A percentile compares a stretch with the other conserved stretches of the same genome.
Conservation (phyloP, 2,329 filamentous ascomycete genomes). For the Claviceps citrina region DNA sequence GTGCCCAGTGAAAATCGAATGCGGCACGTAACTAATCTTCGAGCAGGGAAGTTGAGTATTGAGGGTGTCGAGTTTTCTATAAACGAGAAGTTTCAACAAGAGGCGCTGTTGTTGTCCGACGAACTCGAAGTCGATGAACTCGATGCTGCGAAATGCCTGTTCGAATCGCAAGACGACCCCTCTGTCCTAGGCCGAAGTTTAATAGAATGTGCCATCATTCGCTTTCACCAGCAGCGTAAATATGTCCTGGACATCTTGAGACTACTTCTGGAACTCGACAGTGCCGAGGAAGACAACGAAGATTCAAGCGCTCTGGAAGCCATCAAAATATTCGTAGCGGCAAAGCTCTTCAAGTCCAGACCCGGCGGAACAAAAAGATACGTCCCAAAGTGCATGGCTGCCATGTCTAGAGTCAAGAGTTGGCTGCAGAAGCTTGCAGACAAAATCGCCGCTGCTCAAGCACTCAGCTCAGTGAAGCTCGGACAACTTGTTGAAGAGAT, state of each 20-base stretch:
- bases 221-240: slow-evolving; percentile 74
- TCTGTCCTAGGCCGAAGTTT: slow-evolving; percentile 55
- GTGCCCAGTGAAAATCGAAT: slow-evolving; percentile 1
- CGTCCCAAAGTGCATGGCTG: slow-evolving; percentile 57
- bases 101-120: slow-evolving; percentile 67
- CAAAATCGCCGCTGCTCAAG: slow-evolving; percentile 56
- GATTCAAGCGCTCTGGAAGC: slow-evolving; percentile 17
- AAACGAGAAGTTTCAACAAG: slow-evolving; percentile 78
- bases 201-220: slow-evolving; percentile 66
- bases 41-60: slow-evolving; percentile 59
- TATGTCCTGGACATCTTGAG: slow-evolving; percentile 73
- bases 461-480: slow-evolving; percentile 51
- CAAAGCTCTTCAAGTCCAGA: slow-evolving; percentile 17
- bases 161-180: slow-evolving; percentile 57
- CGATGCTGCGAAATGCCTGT: slow-evolving; percentile 60
- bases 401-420: slow-evolving; percentile 60
- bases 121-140: slow-evolving; percentile 82
- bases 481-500: slow-evolving; percentile 42
- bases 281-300: slow-evolving; percentile 37
- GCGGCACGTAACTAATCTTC: slow-evolving; percentile 7
- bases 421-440: slow-evolving; percentile 67
- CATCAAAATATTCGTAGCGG: slow-evolving; percentile 21
- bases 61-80: slow-evolving; percentile 60
- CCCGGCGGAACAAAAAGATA: slow-evolving; percentile 40
- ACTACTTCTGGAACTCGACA: slow-evolving; percentile 56